A percentile compares a stretch with the other conserved stretches of the same genome.
phyloP scores from a whole-genome alignment of 2,329 filamentous ascomycete genomes.

The Fusarium sublunatum region DNA sequence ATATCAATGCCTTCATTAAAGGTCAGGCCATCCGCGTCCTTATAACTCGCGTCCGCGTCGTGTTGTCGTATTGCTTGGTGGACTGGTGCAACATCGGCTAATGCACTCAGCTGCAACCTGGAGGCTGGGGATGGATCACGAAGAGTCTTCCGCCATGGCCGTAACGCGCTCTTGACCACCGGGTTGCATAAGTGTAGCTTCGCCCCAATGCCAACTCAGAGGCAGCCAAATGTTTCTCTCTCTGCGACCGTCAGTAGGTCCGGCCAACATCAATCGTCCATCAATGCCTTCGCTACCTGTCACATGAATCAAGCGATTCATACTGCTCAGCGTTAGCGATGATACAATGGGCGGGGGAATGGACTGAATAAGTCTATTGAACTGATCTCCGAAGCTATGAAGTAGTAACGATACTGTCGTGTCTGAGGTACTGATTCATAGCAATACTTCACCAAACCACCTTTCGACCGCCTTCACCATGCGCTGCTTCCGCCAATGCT shows the following conservation, averaged over 20 bases:
- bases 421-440: slow-evolving; percentile 23
- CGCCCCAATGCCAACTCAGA: slow-evolving; percentile 1
- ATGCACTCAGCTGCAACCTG: slow-evolving; percentile 34
- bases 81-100: slow-evolving; percentile 22
- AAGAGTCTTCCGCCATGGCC: not conserved
- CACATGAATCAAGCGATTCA: slow-evolving; percentile 6
- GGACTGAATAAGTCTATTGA: slow-evolving; percentile 29
- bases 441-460: slow-evolving; percentile 7
- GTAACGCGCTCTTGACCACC: slow-evolving; percentile 2
- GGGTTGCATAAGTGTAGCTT: slow-evolving; percentile 21
- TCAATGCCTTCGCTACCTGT: not conserved
- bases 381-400: slow-evolving; percentile 6
- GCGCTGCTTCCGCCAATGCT: not conserved
- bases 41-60: slow-evolving; percentile 34
- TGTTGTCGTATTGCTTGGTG: slow-evolving; percentile 34
- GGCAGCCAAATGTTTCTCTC: not conserved
- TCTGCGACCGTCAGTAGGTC: not conserved
- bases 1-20: slow-evolving; percentile 29
- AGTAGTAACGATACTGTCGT: slow-evolving; percentile 35
- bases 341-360: slow-evolving; percentile 1
- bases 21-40: slow-evolving; percentile 42
- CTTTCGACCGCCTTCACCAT: not conserved
- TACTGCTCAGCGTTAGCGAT: not conserved
- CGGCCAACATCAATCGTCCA: not conserved
- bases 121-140: slow-evolving; percentile 25